These are phyloP conservation scores for Breynia disticha DNA, from an alignment of 441 rosid species.

Conservation along the genomic window DNA sequence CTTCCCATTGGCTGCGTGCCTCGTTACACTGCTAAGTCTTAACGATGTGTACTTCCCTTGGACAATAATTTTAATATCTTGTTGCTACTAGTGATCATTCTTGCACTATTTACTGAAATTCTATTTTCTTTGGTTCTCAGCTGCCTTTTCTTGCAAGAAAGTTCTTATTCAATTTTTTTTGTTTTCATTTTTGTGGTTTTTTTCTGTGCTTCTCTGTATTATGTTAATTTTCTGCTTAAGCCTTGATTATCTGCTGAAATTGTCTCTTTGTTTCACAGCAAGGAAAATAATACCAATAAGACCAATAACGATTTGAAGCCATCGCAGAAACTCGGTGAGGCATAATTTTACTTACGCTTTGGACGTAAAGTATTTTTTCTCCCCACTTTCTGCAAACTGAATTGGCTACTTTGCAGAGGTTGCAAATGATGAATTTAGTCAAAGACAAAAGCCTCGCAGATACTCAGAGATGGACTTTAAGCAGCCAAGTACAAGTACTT, in stretches of 20 bases:
- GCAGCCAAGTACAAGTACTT: conserved; percentile 47
- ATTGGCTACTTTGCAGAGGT: conserved; percentile 28
- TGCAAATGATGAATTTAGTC: conserved; percentile 45
- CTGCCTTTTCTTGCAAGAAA: too few relatives aligned
- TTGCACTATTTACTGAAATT: too few relatives aligned
- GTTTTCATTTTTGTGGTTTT: too few relatives aligned
- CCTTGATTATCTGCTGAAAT: not conserved
- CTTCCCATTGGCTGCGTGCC: too few relatives aligned
- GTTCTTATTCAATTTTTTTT: too few relatives aligned
- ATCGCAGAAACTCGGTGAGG: conserved; percentile 55
- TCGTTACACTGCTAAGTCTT: too few relatives aligned
- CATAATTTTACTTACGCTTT: conserved; percentile 2
- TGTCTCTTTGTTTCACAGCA: conserved; percentile 33
- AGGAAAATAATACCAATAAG: conserved; percentile 43
- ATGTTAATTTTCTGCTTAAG: not conserved
- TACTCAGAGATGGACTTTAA: conserved; percentile 79
- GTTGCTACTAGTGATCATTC: too few relatives aligned
- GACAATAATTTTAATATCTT: too few relatives aligned
- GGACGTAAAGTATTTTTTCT: not conserved
- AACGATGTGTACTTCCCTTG: too few relatives aligned
- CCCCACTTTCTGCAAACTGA: conserved; percentile 5
- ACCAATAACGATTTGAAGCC: conserved; percentile 49
- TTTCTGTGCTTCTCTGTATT: too few relatives aligned
- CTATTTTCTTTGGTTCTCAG: too few relatives aligned
- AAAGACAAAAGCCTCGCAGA: conserved; percentile 77